These are phyloP conservation scores for Rhizopus delemar DNA, from an alignment of 371 early-diverging fungal genomes.

Conservation along the genomic window DNA sequence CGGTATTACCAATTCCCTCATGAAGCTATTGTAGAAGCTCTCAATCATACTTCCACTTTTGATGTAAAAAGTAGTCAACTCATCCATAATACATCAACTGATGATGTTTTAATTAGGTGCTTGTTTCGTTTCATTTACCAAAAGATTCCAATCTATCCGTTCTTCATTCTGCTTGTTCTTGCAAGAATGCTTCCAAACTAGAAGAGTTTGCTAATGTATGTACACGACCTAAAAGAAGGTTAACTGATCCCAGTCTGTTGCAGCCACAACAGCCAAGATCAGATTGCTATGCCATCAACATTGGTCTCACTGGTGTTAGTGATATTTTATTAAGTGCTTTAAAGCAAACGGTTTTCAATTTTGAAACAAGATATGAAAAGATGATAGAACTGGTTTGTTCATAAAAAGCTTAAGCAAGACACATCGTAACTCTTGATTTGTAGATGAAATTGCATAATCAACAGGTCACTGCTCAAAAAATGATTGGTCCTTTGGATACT, in stretches of 20 bases:
- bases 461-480: constrained; percentile 23
- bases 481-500: constrained; percentile 11
- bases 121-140: constrained; percentile 3
- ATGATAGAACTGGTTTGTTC: constrained; percentile 42
- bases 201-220: constrained; percentile 5
- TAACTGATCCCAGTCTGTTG: neutral
- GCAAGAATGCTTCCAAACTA: neutral
- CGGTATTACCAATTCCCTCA: constrained; percentile 32
- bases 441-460: constrained; percentile 37
- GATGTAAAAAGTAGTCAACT: neutral
- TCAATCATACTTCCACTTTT: neutral
- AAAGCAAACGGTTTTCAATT: constrained; percentile 35
- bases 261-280: neutral
- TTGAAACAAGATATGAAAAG: constrained; percentile 39
- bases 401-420: neutral
- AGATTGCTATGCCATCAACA: constrained; percentile 24
- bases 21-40: constrained; percentile 16
- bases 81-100: too few species aligned
- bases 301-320: constrained; percentile 38
- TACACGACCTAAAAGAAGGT: neutral
- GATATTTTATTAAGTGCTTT: constrained; percentile 32
- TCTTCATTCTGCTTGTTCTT: constrained; percentile 4
- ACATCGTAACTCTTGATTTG: neutral
- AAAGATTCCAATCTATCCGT: constrained; percentile 3
- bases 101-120: neutral